Base-by-base conservation (phyloP, 345 rosid species). In the Lenwebbia sp. region DNA sequence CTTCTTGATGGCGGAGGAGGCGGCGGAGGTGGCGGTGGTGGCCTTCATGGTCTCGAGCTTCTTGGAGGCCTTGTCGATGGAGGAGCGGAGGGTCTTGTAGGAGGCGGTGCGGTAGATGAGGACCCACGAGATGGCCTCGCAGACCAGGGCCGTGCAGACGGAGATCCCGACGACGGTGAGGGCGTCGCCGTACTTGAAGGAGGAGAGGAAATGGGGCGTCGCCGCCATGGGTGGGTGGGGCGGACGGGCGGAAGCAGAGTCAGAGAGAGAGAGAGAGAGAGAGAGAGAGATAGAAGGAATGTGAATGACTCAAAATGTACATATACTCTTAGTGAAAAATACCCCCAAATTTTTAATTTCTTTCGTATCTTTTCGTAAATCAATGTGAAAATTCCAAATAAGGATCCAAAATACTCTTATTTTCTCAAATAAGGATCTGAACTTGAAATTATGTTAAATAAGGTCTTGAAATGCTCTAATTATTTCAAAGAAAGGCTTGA, bases 101-200 rank as follows among this genome's bases (percentile, higher is more conserved):
- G 98, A 94, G 92, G 84, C 91, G 53, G 99, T 96, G n/a, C 99
- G 96, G 95, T 97, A 96, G 90, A 97, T 96, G 81, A 97, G 91
- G 90, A 97, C 86, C 99, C 98, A 97, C 4, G 99, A 97, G 90
- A 97, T 97, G 57, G 96, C 95, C 84, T 97, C 99, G 90, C 99
- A 97, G 86, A 97, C 91, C 6, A 96, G 86, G 70, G 99, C 99
- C 0, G 99, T 97, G 94, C 98, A 95, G 86, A 97, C 83, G 37
- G 99, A 96, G 92, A 97, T 97, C 23, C 91, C 98, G 50, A 97
- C 95, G 40, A 97, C 95, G n/a, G 95, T 95, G 47, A 97, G 87
- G 86, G 98, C 91, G 92, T 96, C 99, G 86, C 94, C 91, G 94
- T 94, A 97, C 83, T 88, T 93, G 89, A 89, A 89, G 74, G 95